These are phyloP conservation scores for Malus hybrid DNA, from an alignment of 331 rosid genomes.

Conservation along the genomic window DNA sequence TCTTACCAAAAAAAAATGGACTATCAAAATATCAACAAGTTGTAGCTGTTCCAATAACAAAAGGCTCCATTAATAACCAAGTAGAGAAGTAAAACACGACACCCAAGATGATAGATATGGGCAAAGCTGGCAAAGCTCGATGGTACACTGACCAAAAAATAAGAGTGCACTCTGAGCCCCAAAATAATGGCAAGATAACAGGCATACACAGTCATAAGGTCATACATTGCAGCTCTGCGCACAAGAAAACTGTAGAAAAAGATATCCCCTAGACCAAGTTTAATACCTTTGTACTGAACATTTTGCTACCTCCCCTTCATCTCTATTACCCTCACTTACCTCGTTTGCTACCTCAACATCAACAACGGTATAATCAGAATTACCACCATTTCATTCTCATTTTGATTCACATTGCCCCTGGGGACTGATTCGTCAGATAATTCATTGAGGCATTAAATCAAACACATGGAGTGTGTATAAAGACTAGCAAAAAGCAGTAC, in stretches of 20 bases:
- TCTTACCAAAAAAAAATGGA: neutral
- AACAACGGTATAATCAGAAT: slow-evolving; percentile 16
- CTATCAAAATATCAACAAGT: slow-evolving; percentile 72
- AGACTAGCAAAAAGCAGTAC: too few species aligned
- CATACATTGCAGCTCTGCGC: slow-evolving; percentile 97
- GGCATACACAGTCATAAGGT: slow-evolving; percentile 92
- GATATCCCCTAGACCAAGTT: slow-evolving; percentile 89
- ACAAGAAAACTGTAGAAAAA: slow-evolving; percentile 94
- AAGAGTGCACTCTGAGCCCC: slow-evolving; percentile 82
- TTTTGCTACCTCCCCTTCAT: slow-evolving; percentile 39
- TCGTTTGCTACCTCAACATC: slow-evolving; percentile 11
- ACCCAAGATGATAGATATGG: slow-evolving; percentile 77
- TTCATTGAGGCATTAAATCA: too few species aligned
- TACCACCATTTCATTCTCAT: slow-evolving; percentile 1
- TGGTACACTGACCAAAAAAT: slow-evolving; percentile 72
- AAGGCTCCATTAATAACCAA: slow-evolving; percentile 81
- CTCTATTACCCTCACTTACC: slow-evolving; percentile 11
- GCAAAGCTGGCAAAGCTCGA: slow-evolving; percentile 90
- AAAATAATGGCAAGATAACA: slow-evolving; percentile 94
- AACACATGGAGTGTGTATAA: too few species aligned
- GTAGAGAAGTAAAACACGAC: slow-evolving; percentile 82
- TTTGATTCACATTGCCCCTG: slow-evolving; percentile 15
- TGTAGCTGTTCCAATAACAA: slow-evolving; percentile 86
- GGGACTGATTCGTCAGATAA: slow-evolving; percentile 3
- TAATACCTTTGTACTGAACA: slow-evolving; percentile 51